phyloP scores from a whole-genome alignment of 2,329 filamentous ascomycete species.

The Ophiostoma sp. region DNA sequence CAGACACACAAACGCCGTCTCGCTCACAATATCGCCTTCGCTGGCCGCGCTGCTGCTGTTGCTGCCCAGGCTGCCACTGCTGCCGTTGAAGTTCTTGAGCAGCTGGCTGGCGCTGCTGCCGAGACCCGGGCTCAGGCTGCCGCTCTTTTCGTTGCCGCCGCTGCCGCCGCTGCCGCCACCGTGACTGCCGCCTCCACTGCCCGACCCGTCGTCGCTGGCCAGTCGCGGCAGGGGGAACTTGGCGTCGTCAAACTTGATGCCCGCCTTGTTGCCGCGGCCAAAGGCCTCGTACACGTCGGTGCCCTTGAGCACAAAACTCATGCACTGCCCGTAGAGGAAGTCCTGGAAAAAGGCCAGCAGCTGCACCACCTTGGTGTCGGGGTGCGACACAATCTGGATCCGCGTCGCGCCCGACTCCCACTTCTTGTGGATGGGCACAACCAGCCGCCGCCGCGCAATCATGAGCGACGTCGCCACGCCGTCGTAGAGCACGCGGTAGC shows the following conservation, averaged over 20 bases:
- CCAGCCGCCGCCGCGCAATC: conserved; percentile 79
- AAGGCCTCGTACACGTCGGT: conserved; percentile 77
- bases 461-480: conserved; percentile 67
- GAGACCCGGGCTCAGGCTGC: conserved; percentile 14
- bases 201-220: conserved; percentile 38
- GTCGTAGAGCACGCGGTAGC: conserved; percentile 71
- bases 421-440: conserved; percentile 89
- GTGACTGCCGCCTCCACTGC: background rate
- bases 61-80: conserved; percentile 19
- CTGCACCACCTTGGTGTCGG: conserved; percentile 65
- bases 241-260: conserved; percentile 76
- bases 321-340: conserved; percentile 78
- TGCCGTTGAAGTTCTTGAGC: conserved; percentile 40
- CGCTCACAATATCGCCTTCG: conserved; percentile 33
- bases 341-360: conserved; percentile 83
- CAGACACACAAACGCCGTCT: conserved; percentile 69
- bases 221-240: conserved; percentile 78
- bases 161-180: conserved; percentile 36
- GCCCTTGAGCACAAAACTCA: conserved; percentile 81
- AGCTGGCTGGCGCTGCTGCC: background rate
- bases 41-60: conserved; percentile 35
- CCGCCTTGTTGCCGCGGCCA: conserved; percentile 61
- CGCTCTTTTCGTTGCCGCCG: conserved; percentile 34
- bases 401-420: conserved; percentile 80
- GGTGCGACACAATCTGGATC: conserved; percentile 70